phyloP scores from a whole-genome alignment of 108 stramenopile genomes.

The Stephanodiscus minutulus region DNA sequence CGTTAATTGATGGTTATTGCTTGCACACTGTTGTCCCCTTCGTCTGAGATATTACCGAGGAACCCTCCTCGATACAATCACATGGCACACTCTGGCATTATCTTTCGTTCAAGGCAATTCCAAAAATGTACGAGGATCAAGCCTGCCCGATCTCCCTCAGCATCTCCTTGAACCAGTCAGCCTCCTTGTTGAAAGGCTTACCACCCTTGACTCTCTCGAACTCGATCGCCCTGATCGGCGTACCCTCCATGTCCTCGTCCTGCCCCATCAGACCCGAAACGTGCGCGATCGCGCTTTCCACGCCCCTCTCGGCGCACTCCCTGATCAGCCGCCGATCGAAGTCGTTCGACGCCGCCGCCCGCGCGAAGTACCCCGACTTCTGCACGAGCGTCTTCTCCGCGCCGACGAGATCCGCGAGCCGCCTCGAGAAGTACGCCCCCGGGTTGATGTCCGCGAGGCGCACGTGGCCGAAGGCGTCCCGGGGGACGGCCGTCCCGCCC shows the following conservation, averaged over 20 bases:
- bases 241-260: conserved; percentile 86
- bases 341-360: conserved; percentile 82
- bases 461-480: conserved; percentile 94
- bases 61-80: no score
- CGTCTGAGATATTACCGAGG: no score
- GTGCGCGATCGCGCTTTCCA: conserved; percentile 77
- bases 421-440: conserved; percentile 83
- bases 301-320: conserved; percentile 82
- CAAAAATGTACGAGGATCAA: no score
- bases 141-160: conserved; percentile 82
- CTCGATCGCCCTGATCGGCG: conserved; percentile 86
- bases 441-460: conserved; percentile 87
- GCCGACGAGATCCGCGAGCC: conserved; percentile 66
- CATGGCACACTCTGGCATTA: no score
- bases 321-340: conserved; percentile 85
- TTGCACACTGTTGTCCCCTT: no score
- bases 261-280: conserved; percentile 89
- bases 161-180: conserved; percentile 86
- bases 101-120: no score
- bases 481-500: conserved; percentile 58
- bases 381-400: conserved; percentile 93
- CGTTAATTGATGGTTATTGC: no score
- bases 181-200: conserved; percentile 74
- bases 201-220: conserved; percentile 92
- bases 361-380: conserved; percentile 91